phyloP scores from a whole-genome alignment of 2,329 filamentous ascomycete genomes.

The Epichloe coenophiala region DNA sequence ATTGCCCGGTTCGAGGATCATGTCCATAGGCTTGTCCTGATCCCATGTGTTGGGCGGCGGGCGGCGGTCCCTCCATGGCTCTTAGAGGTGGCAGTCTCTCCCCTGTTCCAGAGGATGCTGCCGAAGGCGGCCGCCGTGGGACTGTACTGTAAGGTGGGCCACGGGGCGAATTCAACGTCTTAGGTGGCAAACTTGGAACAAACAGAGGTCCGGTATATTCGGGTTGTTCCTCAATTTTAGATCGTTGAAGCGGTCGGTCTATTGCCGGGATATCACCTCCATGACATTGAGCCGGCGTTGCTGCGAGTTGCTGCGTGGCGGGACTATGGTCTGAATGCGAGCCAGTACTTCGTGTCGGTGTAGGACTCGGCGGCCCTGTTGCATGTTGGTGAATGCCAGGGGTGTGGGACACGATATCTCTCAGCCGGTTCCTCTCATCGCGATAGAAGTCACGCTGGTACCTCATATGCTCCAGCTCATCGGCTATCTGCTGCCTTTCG shows the following conservation, averaged over 20 bases:
- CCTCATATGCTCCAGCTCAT: constrained; percentile 36
- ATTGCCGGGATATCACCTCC: constrained; percentile 28
- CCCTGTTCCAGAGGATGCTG: constrained; percentile 22
- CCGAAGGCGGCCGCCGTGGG: constrained; percentile 24
- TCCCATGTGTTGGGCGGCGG: constrained; percentile 8
- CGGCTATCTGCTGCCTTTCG: constrained; percentile 51
- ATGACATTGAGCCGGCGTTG: constrained; percentile 20
- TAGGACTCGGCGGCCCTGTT: constrained; percentile 38
- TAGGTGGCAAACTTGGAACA: constrained; percentile 19
- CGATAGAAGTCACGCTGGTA: constrained; percentile 63
- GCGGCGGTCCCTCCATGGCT: constrained; percentile 25
- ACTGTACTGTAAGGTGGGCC: constrained; percentile 21
- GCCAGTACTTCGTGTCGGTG: constrained; percentile 19
- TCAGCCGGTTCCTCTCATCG: constrained; percentile 56
- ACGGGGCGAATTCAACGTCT: constrained; percentile 28
- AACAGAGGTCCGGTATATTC: constrained; percentile 29
- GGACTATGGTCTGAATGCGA: constrained; percentile 27
- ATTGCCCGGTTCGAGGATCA: constrained; percentile 23
- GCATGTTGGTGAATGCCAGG: constrained; percentile 41
- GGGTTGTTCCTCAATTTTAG: constrained; percentile 33
- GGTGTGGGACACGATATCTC: constrained; percentile 49
- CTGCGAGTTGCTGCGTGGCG: constrained; percentile 13
- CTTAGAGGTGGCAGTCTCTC: constrained; percentile 36
- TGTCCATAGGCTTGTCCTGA: constrained; percentile 20
- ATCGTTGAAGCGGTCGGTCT: constrained; percentile 32